Base-by-base conservation (phyloP, 108 stramenopile species). In the Nitzschia inconspicua region DNA sequence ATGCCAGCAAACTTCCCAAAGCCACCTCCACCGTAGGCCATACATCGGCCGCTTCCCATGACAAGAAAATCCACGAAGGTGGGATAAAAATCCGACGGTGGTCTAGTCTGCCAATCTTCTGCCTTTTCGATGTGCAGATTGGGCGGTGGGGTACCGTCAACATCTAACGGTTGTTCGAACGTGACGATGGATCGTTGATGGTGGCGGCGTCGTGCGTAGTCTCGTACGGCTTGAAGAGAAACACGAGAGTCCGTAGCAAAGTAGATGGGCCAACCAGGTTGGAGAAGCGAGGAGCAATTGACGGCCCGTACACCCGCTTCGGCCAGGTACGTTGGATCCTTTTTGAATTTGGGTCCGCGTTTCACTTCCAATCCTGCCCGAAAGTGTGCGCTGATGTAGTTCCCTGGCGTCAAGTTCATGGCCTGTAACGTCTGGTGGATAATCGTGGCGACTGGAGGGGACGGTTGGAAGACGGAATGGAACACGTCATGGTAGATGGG, bases 351-450 rank as follows among this genome's bases (percentile, higher is more conserved):
- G 3, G 5, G 67, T 60, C 35, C 66, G 72, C 11, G 67, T 23
- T 16, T 66, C 37, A 10, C 34, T 27, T 26, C 73, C 74, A 40
- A 32, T 9, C 37, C 22, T 3, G 75, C 69, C 26, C 82, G 70
- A 44, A 76, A 28, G 44, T 83, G 82, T 10, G 66, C 71, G 8
- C 60, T 55, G 0, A 44, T 32, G 47, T 78, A 83, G 23, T 79
- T 41, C 18, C 70, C 66, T 18, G 74, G 70, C 3, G 47, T 44
- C 9, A 83, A 32, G 4, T 61, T 63, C 10, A 65, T 44, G 6
- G 35, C 16, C 1, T 22, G 29, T 58, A 70, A 57, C 18, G 51
- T 46, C 0, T 47, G 4, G n/a, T 66, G 36, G 24, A 82, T 62
- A 3, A 26, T 26, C 23, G 26, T 34, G 2, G 57, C 57, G 5